Conservation (phyloP, 2,329 filamentous ascomycete genomes). For the Ceratocystis albifundus region DNA sequence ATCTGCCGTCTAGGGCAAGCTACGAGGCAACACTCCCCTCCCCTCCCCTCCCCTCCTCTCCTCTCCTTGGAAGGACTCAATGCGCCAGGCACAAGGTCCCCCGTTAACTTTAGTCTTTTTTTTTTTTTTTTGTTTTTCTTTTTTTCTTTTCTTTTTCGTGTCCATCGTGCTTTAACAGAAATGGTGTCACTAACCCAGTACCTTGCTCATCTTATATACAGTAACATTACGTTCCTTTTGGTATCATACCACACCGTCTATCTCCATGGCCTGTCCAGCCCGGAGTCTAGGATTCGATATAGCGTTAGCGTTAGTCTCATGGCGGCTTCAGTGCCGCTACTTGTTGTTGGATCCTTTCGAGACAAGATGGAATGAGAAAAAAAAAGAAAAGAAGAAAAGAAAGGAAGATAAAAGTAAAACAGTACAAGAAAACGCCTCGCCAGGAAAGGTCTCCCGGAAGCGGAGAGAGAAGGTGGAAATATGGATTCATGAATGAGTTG, state of each 20-base stretch:
- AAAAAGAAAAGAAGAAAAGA: background rate
- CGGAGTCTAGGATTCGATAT: background rate
- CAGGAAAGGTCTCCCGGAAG: background rate
- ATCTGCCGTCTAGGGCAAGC: background rate
- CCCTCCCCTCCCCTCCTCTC: too few species aligned
- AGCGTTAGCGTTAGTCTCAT: background rate
- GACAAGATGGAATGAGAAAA: background rate
- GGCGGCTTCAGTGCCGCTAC: background rate
- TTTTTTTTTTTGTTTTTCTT: background rate
- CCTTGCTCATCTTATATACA: background rate
- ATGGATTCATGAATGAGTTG: too few species aligned
- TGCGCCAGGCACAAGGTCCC: background rate
- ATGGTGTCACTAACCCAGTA: slow-evolving; percentile 4
- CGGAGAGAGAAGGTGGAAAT: background rate
- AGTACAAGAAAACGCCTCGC: background rate
- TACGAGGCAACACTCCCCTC: background rate
- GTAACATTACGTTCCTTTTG: background rate
- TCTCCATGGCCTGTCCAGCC: background rate
- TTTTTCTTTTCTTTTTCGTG: background rate
- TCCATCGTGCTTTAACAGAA: background rate
- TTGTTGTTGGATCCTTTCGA: background rate
- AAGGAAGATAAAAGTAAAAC: too few species aligned
- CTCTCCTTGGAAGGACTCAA: background rate
- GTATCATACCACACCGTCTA: background rate
- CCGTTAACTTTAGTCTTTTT: background rate